phyloP scores from a whole-genome alignment of 2,329 filamentous ascomycete genomes.

The Metarhizium guizhouense region DNA sequence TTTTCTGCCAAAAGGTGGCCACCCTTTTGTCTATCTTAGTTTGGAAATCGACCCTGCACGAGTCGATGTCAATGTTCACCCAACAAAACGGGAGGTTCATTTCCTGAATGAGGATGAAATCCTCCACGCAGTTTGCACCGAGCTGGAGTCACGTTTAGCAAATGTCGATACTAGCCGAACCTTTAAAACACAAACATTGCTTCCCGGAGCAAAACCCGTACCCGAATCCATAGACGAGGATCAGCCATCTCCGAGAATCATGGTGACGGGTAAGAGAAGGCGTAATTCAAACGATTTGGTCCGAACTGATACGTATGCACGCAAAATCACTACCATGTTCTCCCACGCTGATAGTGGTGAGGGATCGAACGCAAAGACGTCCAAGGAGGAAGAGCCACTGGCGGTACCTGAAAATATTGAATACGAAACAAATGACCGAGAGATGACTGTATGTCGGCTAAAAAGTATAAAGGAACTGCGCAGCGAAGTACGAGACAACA shows the following conservation, averaged over 20 bases:
- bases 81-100: conserved; percentile 93
- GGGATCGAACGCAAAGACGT: conserved; percentile 9
- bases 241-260: conserved; percentile 22
- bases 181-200: conserved; percentile 85
- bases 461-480: conserved; percentile 82
- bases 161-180: conserved; percentile 89
- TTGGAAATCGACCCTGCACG: conserved; percentile 86
- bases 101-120: conserved; percentile 98
- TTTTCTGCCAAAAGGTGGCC: conserved; percentile 87
- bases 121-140: conserved; percentile 72
- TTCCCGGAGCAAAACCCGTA: conserved; percentile 51
- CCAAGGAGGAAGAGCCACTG: conserved; percentile 22
- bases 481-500: conserved; percentile 66
- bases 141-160: conserved; percentile 68
- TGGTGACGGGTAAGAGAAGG: conserved; percentile 29
- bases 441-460: conserved; percentile 62
- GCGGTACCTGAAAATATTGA: conserved; percentile 42
- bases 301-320: conserved; percentile 76
- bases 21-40: conserved; percentile 88
- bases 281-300: conserved; percentile 66
- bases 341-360: conserved; percentile 35
- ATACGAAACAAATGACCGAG: conserved; percentile 63
- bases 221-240: conserved; percentile 18
- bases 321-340: conserved; percentile 97
- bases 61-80: conserved; percentile 96